These are phyloP conservation scores for Rhynchospora tenuis DNA, from an alignment of 176 grass and related monocot species.

Conservation along the genomic window DNA sequence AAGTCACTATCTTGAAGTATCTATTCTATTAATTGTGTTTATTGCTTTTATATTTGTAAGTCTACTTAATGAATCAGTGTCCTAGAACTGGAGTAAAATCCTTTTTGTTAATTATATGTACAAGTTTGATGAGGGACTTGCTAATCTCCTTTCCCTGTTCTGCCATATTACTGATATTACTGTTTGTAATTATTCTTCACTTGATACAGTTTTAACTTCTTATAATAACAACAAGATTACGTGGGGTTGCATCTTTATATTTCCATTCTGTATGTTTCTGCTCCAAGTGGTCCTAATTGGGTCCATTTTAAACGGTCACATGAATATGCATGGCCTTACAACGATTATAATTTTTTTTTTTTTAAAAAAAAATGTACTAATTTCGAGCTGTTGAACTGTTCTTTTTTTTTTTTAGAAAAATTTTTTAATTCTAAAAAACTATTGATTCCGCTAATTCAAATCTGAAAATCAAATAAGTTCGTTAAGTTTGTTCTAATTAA, in stretches of 20 bases:
- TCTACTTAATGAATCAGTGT: conserved; percentile 5
- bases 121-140: background rate
- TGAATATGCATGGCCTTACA: background rate
- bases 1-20: conserved; percentile 46
- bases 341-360: too few species aligned
- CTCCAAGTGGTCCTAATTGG: background rate
- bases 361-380: background rate
- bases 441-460: too few species aligned
- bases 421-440: too few species aligned
- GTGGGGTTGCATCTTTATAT: background rate
- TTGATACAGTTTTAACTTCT: background rate
- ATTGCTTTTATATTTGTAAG: conserved; percentile 11
- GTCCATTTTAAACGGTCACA: background rate
- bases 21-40: background rate
- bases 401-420: too few species aligned
- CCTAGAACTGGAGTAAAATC: conserved; percentile 1
- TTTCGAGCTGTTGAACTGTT: background rate
- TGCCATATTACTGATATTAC: background rate
- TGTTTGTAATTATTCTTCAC: background rate
- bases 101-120: conserved; percentile 16
- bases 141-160: background rate
- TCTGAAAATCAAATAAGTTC: too few species aligned
- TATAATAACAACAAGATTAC: background rate
- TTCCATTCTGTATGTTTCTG: background rate
- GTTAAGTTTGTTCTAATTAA: too few species aligned